Evolutionary conservation across 306 rosid species (phyloP).

Genomic region (Pterocarpus macrocarpus): DNA sequence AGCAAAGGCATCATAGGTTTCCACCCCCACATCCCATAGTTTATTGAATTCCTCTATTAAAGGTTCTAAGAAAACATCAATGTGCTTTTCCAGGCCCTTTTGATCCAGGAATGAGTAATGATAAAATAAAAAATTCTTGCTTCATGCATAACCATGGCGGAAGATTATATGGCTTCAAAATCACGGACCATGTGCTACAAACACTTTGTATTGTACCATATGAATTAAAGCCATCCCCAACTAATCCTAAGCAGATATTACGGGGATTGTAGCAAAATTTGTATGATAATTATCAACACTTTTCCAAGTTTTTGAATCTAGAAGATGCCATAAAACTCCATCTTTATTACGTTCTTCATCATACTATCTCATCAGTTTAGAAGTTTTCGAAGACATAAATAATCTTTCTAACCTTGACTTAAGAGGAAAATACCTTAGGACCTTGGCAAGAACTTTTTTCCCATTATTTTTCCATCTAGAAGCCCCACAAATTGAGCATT

Average conservation of each 20-base stretch:
- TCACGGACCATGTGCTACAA: not conserved
- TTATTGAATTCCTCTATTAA: too few species aligned
- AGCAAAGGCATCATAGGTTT: too few species aligned
- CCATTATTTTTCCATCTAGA: too few species aligned
- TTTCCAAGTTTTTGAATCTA: not conserved
- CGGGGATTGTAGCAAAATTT: not conserved
- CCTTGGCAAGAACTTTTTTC: not conserved
- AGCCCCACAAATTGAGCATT: too few species aligned
- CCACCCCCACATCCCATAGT: too few species aligned
- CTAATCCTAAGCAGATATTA: not conserved
- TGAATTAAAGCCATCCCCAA: not conserved
- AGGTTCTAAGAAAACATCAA: too few species aligned
- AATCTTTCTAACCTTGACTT: not conserved
- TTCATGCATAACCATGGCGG: too few species aligned
- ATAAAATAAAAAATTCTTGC: too few species aligned
- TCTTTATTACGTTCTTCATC: not conserved
- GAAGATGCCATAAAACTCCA: not conserved
- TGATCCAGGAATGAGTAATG: too few species aligned
- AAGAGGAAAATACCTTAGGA: not conserved
- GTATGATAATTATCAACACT: not conserved
- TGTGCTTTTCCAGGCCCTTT: too few species aligned
- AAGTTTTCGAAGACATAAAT: conserved; percentile 17
- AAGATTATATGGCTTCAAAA: too few species aligned
- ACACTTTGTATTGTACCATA: not conserved
- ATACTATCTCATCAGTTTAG: conserved; percentile 1